Evolutionary conservation across 2,329 filamentous ascomycete genomes (phyloP).

Genomic region (Epichloe aotearoae): DNA sequence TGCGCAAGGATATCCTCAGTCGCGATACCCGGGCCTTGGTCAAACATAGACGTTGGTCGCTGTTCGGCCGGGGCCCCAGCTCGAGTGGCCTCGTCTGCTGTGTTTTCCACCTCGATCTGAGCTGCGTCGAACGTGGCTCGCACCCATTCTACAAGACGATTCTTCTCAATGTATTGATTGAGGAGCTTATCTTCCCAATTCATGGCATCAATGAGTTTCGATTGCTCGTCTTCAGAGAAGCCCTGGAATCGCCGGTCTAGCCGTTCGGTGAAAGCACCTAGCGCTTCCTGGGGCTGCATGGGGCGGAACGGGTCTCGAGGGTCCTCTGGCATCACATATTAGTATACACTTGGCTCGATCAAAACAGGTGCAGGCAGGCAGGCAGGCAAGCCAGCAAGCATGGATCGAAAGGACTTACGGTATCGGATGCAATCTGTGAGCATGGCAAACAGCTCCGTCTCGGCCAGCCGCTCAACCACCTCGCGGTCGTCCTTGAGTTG

Average conservation of each 20-base stretch:
- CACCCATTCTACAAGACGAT: constrained; percentile 57
- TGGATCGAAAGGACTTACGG: constrained; percentile 36
- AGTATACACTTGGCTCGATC: constrained; percentile 11
- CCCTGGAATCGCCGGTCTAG: constrained; percentile 47
- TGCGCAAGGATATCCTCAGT: neutral
- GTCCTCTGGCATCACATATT: constrained; percentile 23
- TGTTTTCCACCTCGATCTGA: constrained; percentile 19
- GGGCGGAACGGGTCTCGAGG: constrained; percentile 30
- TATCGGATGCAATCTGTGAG: constrained; percentile 49
- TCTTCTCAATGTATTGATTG: constrained; percentile 49
- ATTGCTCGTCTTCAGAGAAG: constrained; percentile 49
- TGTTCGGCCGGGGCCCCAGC: constrained; percentile 4
- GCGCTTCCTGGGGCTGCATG: constrained; percentile 36
- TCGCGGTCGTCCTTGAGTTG: constrained; percentile 58
- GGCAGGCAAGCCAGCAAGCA: neutral
- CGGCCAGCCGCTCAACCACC: constrained; percentile 45
- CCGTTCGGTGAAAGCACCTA: constrained; percentile 47
- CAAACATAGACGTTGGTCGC: neutral
- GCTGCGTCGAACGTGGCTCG: constrained; percentile 25
- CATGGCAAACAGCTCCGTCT: constrained; percentile 57
- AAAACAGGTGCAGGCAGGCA: no score
- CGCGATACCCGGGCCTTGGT: neutral
- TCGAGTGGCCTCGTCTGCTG: constrained; percentile 19
- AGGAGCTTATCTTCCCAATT: constrained; percentile 57
- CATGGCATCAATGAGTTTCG: constrained; percentile 59